Evolutionary conservation across 352 stramenopile species (phyloP), one percentile per base, ranked within the genome.

Genomic region (Phytophthora sp.): DNA sequence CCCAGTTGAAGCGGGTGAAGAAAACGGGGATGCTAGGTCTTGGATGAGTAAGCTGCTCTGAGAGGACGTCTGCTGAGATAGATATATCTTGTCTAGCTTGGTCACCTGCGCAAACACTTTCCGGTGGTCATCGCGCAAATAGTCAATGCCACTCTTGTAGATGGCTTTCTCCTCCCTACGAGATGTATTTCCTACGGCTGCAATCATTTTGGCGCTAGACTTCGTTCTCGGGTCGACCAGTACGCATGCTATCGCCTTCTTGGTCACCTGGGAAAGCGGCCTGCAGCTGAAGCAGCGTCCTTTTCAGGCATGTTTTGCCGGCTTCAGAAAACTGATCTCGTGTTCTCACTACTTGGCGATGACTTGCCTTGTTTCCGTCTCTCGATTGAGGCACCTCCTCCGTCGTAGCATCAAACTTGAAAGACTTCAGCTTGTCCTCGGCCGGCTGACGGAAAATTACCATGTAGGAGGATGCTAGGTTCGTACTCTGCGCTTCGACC

Each of bases 101-200:
- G 15, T 54, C 27, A 58, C 50, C 36, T 49, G 15, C 3, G 35
- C 33, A n/a, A 57, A 57, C 9, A 54, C 41, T 4, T 45, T 23
- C 0, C 54, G 41, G 21, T 54, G 54, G 7, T 39, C 21, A 0
- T 18, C 36, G 5, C 36, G 23, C 1, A 38, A 11, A 13, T 39
- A 49, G 12, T 38, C n/a, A 0, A 39, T 3, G 2, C 51, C 23
- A 13, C 11, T 21, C 16, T 36, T 38, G 24, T 29, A 41, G 1
- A 41, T 41, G 4, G 35, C 15, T 18, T 41, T 41, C 15, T 41
- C 12, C 15, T 41, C 35, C 35, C 20, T 41, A 16, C 35, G 35
- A 9, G 35, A 16, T 8, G 20, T 41, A 7, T 41, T 2, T 2
- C 35, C 35, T 4, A 18, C 1, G 35, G 1, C 31, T 5, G 44